Percentiles rank a stretch among this genome's conserved stretches.
Evolutionary conservation across 2,329 filamentous ascomycete species (phyloP).

Genomic region (Beauveria scarabaeidicola): DNA sequence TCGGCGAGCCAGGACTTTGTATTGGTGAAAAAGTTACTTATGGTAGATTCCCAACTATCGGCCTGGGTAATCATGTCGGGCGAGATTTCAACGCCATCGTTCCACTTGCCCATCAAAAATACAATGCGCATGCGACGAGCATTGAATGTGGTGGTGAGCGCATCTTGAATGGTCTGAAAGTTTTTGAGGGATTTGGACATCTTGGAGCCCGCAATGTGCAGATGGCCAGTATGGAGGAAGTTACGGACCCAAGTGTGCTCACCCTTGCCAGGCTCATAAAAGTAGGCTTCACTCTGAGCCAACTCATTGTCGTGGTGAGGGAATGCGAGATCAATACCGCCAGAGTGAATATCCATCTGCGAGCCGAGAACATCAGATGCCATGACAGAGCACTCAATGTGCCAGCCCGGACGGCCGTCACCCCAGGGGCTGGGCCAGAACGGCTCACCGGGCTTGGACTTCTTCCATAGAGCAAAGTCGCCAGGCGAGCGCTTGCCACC

Average conservation of each 20-base stretch:
- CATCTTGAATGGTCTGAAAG: constrained; percentile 86
- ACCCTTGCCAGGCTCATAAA: constrained; percentile 41
- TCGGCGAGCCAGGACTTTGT: constrained; percentile 46
- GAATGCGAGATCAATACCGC: constrained; percentile 84
- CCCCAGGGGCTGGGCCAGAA: constrained; percentile 87
- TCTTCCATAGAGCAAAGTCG: constrained; percentile 93
- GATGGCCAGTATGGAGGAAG: constrained; percentile 90
- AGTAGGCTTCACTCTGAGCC: constrained; percentile 85
- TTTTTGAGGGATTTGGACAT: constrained; percentile 97
- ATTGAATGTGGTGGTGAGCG: constrained; percentile 62
- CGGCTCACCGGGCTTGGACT: constrained; percentile 83
- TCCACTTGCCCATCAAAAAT: constrained; percentile 83
- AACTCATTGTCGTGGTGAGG: constrained; percentile 91
- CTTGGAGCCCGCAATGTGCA: constrained; percentile 77
- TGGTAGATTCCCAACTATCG: constrained; percentile 68
- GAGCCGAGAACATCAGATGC: constrained; percentile 78
- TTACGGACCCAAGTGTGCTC: constrained; percentile 84
- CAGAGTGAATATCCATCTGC: constrained; percentile 86
- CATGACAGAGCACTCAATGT: constrained; percentile 97
- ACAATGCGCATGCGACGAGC: constrained; percentile 73
- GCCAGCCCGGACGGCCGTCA: constrained; percentile 82
- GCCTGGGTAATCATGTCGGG: constrained; percentile 69
- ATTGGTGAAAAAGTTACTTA: constrained; percentile 58
- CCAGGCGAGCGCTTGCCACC: constrained; percentile 64
- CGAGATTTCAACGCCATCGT: constrained; percentile 84